Evolutionary conservation across 768 basidiomycete species (phyloP).

Genomic region (Panus rudis): DNA sequence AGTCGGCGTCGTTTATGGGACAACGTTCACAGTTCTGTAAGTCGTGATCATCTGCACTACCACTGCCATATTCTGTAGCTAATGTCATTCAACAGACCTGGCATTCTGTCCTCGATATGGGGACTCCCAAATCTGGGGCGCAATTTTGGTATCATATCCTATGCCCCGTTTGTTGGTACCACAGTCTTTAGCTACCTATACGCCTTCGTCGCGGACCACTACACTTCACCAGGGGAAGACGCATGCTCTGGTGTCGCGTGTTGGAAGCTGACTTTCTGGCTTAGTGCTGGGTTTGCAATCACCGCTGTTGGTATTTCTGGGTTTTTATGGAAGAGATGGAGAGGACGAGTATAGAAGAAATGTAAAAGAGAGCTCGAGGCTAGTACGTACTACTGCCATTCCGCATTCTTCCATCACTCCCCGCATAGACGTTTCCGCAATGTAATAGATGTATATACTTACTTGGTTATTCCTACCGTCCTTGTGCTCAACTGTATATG

Average conservation of each 20-base stretch:
- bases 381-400: too few relatives aligned
- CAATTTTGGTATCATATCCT: slow-evolving; percentile 71
- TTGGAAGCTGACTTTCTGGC: slow-evolving; percentile 61
- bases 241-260: slow-evolving; percentile 56
- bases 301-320: slow-evolving; percentile 38
- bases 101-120: slow-evolving; percentile 67
- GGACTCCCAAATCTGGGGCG: slow-evolving; percentile 63
- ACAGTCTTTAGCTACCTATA: slow-evolving; percentile 75
- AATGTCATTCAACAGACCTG: slow-evolving; percentile 39
- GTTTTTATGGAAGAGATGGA: slow-evolving; percentile 61
- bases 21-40: slow-evolving; percentile 64
- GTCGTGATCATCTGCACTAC: slow-evolving; percentile 26
- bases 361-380: background rate
- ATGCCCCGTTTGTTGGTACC: slow-evolving; percentile 71
- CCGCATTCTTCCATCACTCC: too few relatives aligned
- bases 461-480: too few relatives aligned
- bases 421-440: too few relatives aligned
- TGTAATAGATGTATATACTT: too few relatives aligned
- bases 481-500: too few relatives aligned
- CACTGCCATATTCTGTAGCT: background rate
- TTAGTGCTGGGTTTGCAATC: slow-evolving; percentile 36
- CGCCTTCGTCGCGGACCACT: slow-evolving; percentile 55
- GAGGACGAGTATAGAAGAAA: slow-evolving; percentile 38
- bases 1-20: slow-evolving; percentile 64
- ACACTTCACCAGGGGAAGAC: slow-evolving; percentile 30